Evolutionary conservation across 2,329 filamentous ascomycete species (phyloP).

Genomic region (Parastagonospora avenae): DNA sequence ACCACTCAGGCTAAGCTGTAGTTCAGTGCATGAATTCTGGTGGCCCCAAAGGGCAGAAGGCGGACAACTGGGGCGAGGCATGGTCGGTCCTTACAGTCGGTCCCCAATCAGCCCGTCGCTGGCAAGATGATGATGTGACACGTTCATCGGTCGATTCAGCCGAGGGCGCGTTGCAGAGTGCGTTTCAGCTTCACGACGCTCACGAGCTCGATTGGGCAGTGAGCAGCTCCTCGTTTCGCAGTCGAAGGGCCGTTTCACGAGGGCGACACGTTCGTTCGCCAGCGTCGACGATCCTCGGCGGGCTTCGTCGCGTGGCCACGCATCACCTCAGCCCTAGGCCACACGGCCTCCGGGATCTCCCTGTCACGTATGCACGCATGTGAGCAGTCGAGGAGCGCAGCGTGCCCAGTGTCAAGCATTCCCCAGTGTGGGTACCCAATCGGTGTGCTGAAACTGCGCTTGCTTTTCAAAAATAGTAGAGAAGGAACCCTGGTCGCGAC

Average conservation of each 20-base stretch:
- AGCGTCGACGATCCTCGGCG: constrained; percentile 20
- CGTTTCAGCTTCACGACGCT: constrained; percentile 20
- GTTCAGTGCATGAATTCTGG: constrained; percentile 3
- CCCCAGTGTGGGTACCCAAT: constrained; percentile 8
- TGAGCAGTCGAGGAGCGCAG: neutral
- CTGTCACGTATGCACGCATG: constrained; percentile 1
- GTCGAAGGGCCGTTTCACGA: constrained; percentile 24
- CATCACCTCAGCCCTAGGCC: constrained; percentile 25
- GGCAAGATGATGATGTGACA: constrained; percentile 17
- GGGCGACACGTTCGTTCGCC: constrained; percentile 14
- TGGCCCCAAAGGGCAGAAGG: neutral
- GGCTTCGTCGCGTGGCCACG: constrained; percentile 16
- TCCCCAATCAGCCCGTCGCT: neutral
- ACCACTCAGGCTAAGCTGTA: neutral
- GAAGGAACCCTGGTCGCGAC: neutral
- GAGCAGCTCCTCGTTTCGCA: constrained; percentile 29
- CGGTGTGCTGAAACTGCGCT: constrained; percentile 8
- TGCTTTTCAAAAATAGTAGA: constrained; percentile 12
- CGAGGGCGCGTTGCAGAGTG: constrained; percentile 15
- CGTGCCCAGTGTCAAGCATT: constrained; percentile 3
- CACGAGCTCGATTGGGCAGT: constrained; percentile 11
- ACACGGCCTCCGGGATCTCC: constrained; percentile 6
- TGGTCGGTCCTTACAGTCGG: no score
- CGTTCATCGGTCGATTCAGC: constrained; percentile 10
- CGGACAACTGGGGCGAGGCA: no score